Base-by-base conservation (phyloP, 768 basidiomycete species). In the Kwoniella europaea region DNA sequence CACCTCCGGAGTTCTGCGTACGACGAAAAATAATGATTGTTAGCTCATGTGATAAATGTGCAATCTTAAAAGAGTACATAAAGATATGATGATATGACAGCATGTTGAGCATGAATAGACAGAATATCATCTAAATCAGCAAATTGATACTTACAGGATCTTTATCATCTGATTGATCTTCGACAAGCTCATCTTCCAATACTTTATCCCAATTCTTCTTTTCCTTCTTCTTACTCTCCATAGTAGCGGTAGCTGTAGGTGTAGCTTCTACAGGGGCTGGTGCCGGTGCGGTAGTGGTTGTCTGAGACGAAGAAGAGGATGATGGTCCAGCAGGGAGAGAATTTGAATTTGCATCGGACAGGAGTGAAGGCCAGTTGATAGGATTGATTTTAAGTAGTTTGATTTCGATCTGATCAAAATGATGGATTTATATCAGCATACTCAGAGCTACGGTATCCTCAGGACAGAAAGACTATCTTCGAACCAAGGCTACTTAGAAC, bases 121-220 rank as follows among this genome's bases (percentile, higher is more conserved):
- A 35, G 35, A 35, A 35, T 35, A 35, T 35, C 35, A 35, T 35
- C 35, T 35, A 35, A 4, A 35, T 35, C 35, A 35, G 3, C 35
- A 43, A 70, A 20, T 3, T 10, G 10, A 55, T 1, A 75, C 74
- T 68, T 27, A 74, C 75, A 2, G 75, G 78, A 63, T 75, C 77
- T 53, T 71, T 68, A 12, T 69, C 3, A 10, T 67, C 71, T 79
- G 93, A 93, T 73, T 94, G 89, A 16, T 91, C 87, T 4, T 87
- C 84, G 55, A 91, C 89, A 79, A 91, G 91, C 1, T 94, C 93
- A 7, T 85, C 81, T 18, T 85, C 84, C 46, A 91, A 88, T 70
- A 92, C 90, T 20, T 87, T 85, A 66, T 96, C 94, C 96, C 96
- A 99, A 77, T 99, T 94, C 86, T 92, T 94, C 68, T 79, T 86